Percentiles rank a stretch among this genome's conserved stretches.
These are phyloP conservation scores for Trichophyton simii DNA, from an alignment of 2,329 filamentous ascomycete genomes.

Conservation along the genomic window DNA sequence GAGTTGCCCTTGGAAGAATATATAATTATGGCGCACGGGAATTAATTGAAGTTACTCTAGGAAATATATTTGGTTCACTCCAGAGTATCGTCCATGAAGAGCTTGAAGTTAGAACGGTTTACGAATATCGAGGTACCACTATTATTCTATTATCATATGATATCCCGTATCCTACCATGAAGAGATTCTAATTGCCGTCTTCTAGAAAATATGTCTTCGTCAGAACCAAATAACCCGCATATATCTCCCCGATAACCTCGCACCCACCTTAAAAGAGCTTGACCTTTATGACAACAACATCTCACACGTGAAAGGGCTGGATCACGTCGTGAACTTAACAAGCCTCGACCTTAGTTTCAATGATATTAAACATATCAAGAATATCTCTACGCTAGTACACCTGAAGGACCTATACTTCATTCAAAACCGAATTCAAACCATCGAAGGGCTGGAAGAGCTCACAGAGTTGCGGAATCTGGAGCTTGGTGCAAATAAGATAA, in stretches of 20 bases:
- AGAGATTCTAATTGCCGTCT: too few species aligned
- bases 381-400: constrained; percentile 62
- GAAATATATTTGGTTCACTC: constrained; percentile 88
- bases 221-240: constrained; percentile 81
- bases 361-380: constrained; percentile 97
- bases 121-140: constrained; percentile 47
- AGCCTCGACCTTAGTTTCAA: constrained; percentile 91
- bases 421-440: constrained; percentile 81
- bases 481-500: constrained; percentile 81
- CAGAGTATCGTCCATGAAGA: constrained; percentile 63
- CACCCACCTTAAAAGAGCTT: constrained; percentile 61
- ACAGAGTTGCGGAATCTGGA: constrained; percentile 70
- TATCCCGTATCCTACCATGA: too few species aligned
- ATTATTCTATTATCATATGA: too few species aligned
- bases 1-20: constrained; percentile 10
- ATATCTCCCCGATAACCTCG: constrained; percentile 56
- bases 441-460: constrained; percentile 70
- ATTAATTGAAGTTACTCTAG: constrained; percentile 24
- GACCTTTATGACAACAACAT: constrained; percentile 97
- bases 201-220: constrained; percentile 65
- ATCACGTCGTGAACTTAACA: constrained; percentile 61
- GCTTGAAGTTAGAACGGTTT: constrained; percentile 75
- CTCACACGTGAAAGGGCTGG: constrained; percentile 70
- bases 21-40: not conserved
- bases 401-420: constrained; percentile 83